Conservation (phyloP, 768 basidiomycete species). For the Inosperma sp. region DNA sequence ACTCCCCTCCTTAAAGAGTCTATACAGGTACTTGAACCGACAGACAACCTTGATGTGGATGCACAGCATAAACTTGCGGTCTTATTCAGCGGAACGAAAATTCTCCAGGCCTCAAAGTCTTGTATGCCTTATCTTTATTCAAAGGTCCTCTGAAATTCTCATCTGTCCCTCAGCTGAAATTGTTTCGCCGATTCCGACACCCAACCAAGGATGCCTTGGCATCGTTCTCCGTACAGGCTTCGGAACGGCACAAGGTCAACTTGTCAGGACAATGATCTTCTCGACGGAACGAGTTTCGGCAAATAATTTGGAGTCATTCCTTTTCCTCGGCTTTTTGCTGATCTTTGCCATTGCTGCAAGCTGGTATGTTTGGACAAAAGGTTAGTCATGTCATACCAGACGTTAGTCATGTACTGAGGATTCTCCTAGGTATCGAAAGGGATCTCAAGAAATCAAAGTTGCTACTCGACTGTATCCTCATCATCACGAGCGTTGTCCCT, state of each 20-base stretch:
- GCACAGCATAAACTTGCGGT: slow-evolving; percentile 82
- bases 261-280: slow-evolving; percentile 99
- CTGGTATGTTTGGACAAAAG: slow-evolving; percentile 98
- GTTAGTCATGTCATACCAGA: slow-evolving; percentile 35
- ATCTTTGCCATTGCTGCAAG: slow-evolving; percentile 97
- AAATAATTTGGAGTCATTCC: slow-evolving; percentile 91
- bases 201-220: slow-evolving; percentile 90
- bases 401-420: background rate
- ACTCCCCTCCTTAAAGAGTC: slow-evolving; percentile 96
- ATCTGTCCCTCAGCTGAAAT: slow-evolving; percentile 29
- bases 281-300: slow-evolving; percentile 95
- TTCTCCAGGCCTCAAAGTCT: slow-evolving; percentile 72
- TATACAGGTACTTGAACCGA: slow-evolving; percentile 73
- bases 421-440: slow-evolving; percentile 71
- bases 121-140: slow-evolving; percentile 28
- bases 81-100: slow-evolving; percentile 95
- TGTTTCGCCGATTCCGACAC: slow-evolving; percentile 54
- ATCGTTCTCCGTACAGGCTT: slow-evolving; percentile 94
- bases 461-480: slow-evolving; percentile 90
- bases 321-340: slow-evolving; percentile 96
- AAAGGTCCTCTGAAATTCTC: background rate
- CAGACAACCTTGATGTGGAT: slow-evolving; percentile 80
- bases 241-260: slow-evolving; percentile 94
- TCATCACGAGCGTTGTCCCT: slow-evolving; percentile 96
- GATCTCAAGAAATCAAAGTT: slow-evolving; percentile 93